A percentile compares a stretch with the other conserved stretches of the same genome.
Conservation (phyloP, 192 early-diverging fungal genomes). For the Allomyces javanicus region DNA sequence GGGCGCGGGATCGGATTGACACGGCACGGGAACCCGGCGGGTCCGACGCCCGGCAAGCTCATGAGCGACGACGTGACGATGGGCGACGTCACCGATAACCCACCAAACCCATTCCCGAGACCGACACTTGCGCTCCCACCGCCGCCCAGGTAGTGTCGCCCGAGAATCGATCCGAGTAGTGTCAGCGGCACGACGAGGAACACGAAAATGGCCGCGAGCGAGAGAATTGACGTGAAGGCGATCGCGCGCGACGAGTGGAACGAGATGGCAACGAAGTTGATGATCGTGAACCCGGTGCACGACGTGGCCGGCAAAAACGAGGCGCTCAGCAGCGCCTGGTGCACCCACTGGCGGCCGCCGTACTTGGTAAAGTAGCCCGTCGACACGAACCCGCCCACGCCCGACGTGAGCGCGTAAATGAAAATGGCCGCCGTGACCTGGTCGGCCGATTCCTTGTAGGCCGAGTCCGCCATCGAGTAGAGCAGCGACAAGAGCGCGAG, state of each 20-base stretch:
- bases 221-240: conserved; percentile 67
- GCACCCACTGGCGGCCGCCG: conserved; percentile 48
- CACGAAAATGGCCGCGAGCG: conserved; percentile 61
- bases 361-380: conserved; percentile 44
- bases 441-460: conserved; percentile 45
- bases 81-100: neutral
- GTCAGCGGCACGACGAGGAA: conserved; percentile 68
- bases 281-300: conserved; percentile 25
- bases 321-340: conserved; percentile 41
- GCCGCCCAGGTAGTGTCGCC: conserved; percentile 22
- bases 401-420: conserved; percentile 50
- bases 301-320: conserved; percentile 46
- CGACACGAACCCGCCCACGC: conserved; percentile 44
- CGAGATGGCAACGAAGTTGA: conserved; percentile 74
- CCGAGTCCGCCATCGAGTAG: conserved; percentile 32
- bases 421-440: conserved; percentile 61
- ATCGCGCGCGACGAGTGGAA: conserved; percentile 72
- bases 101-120: neutral
- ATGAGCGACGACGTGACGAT: neutral
- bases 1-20: conserved; percentile 87
- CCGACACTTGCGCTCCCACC: neutral
- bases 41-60: conserved; percentile 12
- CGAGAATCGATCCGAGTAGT: conserved; percentile 55
- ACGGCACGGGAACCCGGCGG: conserved; percentile 51
- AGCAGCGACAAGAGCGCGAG: conserved; percentile 49